Evolutionary conservation across 768 basidiomycete species (phyloP), one percentile per base, ranked within the genome.

Genomic region (Lenzites betulinus): DNA sequence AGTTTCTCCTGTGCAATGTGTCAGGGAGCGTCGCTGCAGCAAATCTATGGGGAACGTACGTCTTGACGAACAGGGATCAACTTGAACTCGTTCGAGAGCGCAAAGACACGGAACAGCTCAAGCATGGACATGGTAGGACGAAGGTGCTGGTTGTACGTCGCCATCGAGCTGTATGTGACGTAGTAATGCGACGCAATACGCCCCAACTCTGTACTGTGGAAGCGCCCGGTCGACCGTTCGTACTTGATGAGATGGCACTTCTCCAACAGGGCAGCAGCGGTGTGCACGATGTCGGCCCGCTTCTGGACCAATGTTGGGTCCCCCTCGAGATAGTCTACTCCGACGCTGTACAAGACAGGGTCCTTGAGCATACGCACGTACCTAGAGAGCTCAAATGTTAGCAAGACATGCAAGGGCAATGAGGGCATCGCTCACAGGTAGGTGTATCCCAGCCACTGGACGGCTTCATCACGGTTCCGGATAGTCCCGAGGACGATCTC

Each of bases 401-500:
- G 64, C 42, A 62, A 18, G 70, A 58, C 69, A 65, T 60, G 42
- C 64, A 56, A 35, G 30, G 46, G 46, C 36, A 60, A 16, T 50
- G 54, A 46, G 51, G 36, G 35, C 51, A 51, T 26, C n/a, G 81
- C 90, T 67, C 70, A 93, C 90, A 95, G 71, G 73, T 95, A 98
- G 0, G 94, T 95, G 69, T 95, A 97, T 0, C 95, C 95, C 12
- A 97, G 76, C 96, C 95, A 98, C 70, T 97, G 93, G 1, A 98
- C 95, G 7, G 94, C 97, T 70, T 98, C 96, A 68, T 98, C 95
- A 22, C 95, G 81, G 75, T 97, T 98, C 65, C 97, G 80, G 55
- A 98, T 88, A 0, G 92, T 95, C 6, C 97, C 97, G 18, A 97
- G 79, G 0, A 98, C 96, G 43, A 98, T 90, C 78, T 98, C 97